Percentiles rank a stretch among this genome's conserved stretches.
Evolutionary conservation across 306 rosid genomes (phyloP).

Genomic region (Canavalia gladiata): DNA sequence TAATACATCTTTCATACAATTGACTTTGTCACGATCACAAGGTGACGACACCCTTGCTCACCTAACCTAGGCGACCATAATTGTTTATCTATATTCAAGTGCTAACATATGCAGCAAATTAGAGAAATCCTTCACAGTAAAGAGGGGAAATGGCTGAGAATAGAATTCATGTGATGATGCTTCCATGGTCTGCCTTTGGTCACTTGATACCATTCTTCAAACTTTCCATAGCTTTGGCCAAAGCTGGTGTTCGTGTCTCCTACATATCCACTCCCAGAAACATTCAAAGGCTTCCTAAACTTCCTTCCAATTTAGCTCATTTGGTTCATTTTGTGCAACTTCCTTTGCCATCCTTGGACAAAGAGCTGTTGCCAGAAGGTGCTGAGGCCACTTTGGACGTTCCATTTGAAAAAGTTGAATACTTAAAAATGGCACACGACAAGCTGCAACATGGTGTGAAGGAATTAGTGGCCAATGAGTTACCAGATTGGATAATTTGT

Average conservation of each 20-base stretch:
- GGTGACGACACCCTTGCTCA: no score
- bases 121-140: no score
- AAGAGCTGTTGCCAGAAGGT: slow-evolving; percentile 36
- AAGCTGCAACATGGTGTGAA: slow-evolving; percentile 12
- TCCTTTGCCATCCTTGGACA: slow-evolving; percentile 40
- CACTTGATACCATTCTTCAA: slow-evolving; percentile 49
- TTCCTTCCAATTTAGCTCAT: slow-evolving; percentile 43
- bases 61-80: no score
- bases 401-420: slow-evolving; percentile 33
- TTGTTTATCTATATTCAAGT: no score
- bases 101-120: slow-evolving; percentile 40
- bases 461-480: neutral
- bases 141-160: slow-evolving; percentile 39
- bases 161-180: slow-evolving; percentile 38
- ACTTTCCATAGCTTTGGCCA: slow-evolving; percentile 53
- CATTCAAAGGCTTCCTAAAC: slow-evolving; percentile 49
- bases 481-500: slow-evolving; percentile 49
- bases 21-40: no score
- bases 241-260: slow-evolving; percentile 45
- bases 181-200: slow-evolving; percentile 55
- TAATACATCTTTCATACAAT: no score
- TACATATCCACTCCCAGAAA: slow-evolving; percentile 49
- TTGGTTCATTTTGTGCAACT: slow-evolving; percentile 35
- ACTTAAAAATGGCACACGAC: slow-evolving; percentile 39
- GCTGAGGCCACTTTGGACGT: slow-evolving; percentile 49